Evolutionary conservation across 2,329 filamentous ascomycete genomes (phyloP).

Genomic region (Exophiala bonariae): DNA sequence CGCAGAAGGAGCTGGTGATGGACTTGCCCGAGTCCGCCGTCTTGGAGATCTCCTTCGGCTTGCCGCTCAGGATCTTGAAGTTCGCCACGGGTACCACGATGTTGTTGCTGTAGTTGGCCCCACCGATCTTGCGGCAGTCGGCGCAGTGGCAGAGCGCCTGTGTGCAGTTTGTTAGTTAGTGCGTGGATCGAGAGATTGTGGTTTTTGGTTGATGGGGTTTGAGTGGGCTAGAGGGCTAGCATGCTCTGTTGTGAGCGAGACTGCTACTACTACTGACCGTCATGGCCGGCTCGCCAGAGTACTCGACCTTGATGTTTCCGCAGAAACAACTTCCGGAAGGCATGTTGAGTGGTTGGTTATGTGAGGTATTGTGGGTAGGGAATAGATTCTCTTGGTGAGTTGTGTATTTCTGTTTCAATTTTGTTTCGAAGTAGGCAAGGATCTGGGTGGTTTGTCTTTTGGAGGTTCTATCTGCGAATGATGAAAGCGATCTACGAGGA

Average conservation of each 20-base stretch:
- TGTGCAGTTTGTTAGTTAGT: not conserved
- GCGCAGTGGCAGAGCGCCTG: conserved; percentile 40
- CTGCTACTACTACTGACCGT: conserved; percentile 26
- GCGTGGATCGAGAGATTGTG: not conserved
- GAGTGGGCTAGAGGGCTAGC: not conserved
- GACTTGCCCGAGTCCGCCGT: conserved; percentile 37
- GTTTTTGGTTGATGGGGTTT: not conserved
- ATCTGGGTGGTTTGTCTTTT: no score
- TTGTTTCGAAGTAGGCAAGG: no score
- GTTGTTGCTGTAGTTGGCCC: conserved; percentile 32
- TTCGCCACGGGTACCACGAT: conserved; percentile 33
- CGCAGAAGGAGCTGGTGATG: conserved; percentile 39
- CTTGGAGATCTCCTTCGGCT: conserved; percentile 36
- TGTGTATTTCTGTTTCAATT: no score
- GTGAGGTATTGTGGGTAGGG: not conserved
- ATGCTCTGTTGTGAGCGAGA: not conserved
- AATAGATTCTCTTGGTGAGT: not conserved
- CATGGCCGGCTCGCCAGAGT: conserved; percentile 32
- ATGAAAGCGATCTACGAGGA: no score
- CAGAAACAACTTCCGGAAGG: conserved; percentile 38
- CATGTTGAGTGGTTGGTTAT: conserved; percentile 27
- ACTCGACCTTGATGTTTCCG: conserved; percentile 37
- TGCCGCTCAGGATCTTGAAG: conserved; percentile 33
- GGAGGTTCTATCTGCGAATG: no score
- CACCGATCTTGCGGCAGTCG: conserved; percentile 42